Percentiles rank a stretch among this genome's conserved stretches.
Conservation (phyloP, 2,329 filamentous ascomycete species). For the Chlorencoelia australis region DNA sequence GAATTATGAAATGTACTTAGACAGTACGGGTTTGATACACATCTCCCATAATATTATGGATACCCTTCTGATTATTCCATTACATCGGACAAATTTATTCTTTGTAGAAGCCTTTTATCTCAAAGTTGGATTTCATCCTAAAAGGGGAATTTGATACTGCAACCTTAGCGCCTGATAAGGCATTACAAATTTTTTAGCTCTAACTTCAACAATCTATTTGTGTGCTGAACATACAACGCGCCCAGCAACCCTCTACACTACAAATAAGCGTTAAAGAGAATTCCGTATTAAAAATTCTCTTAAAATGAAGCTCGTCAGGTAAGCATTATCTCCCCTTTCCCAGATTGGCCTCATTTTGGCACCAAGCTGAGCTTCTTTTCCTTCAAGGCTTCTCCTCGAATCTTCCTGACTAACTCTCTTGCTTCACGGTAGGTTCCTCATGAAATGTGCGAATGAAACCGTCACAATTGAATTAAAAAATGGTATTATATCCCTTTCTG, state of each 20-base stretch:
- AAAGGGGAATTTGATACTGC: no score
- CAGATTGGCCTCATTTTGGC: slow-evolving; percentile 22
- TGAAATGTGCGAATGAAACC: slow-evolving; percentile 99
- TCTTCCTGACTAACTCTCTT: slow-evolving; percentile 27
- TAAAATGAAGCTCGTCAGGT: slow-evolving; percentile 97
- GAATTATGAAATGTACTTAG: slow-evolving; percentile 2
- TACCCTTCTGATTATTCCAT: no score
- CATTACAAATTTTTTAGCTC: no score
- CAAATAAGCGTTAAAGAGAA: no score
- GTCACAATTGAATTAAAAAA: slow-evolving; percentile 98
- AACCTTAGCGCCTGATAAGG: no score
- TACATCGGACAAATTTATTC: no score
- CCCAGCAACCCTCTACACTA: no score
- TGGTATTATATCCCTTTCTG: slow-evolving; percentile 43
- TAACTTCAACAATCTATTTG: no score
- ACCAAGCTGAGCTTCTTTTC: slow-evolving; percentile 36
- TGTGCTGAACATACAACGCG: no score
- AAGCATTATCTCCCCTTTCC: slow-evolving; percentile 33
- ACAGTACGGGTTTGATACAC: slow-evolving; percentile 5
- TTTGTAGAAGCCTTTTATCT: no score
- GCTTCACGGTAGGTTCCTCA: slow-evolving; percentile 65
- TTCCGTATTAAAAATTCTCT: no score
- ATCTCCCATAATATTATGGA: slow-evolving; percentile 1
- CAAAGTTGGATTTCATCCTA: no score
- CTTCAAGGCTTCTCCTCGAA: slow-evolving; percentile 30